Conservation (phyloP, 2,329 filamentous ascomycete species). For the Xylaria sp. region DNA sequence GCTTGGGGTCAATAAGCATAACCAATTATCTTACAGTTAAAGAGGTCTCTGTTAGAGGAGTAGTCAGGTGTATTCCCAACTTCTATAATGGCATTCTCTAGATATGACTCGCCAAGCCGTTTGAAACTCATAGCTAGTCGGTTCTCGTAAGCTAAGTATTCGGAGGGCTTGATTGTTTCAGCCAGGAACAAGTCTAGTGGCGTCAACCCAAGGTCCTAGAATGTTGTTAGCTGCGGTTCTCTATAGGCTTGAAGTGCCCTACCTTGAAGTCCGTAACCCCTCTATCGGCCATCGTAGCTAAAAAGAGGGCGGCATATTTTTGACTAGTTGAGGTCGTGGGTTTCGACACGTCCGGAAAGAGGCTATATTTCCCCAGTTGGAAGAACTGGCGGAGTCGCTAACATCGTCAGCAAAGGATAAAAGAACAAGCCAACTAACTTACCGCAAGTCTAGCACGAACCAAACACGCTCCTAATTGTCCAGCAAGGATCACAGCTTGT, state of each 20-base stretch:
- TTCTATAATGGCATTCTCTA: conserved; percentile 55
- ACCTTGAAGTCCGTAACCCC: conserved; percentile 59
- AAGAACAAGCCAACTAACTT: conserved; percentile 40
- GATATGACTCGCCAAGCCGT: conserved; percentile 55
- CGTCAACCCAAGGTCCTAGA: conserved; percentile 56
- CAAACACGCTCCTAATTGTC: conserved; percentile 59
- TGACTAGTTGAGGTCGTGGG: conserved; percentile 56
- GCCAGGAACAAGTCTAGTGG: conserved; percentile 65
- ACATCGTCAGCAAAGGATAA: conserved; percentile 41
- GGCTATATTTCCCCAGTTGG: conserved; percentile 58
- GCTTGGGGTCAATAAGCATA: background rate
- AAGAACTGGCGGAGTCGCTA: conserved; percentile 60
- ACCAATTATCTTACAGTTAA: conserved; percentile 54
- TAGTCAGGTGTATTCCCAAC: conserved; percentile 59
- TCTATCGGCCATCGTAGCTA: conserved; percentile 61
- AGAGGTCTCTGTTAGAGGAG: conserved; percentile 59
- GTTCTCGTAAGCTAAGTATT: conserved; percentile 61
- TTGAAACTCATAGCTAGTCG: conserved; percentile 61
- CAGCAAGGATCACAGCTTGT: conserved; percentile 58
- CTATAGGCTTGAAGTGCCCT: conserved; percentile 30
- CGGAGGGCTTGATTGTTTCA: conserved; percentile 62
- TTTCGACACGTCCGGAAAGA: conserved; percentile 59
- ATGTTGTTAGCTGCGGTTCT: conserved; percentile 32
- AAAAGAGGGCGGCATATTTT: conserved; percentile 62
- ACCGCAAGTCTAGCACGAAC: conserved; percentile 58